phyloP scores from a whole-genome alignment of 495 filamentous ascomycete genomes.

The Penicillium flavigenum region DNA sequence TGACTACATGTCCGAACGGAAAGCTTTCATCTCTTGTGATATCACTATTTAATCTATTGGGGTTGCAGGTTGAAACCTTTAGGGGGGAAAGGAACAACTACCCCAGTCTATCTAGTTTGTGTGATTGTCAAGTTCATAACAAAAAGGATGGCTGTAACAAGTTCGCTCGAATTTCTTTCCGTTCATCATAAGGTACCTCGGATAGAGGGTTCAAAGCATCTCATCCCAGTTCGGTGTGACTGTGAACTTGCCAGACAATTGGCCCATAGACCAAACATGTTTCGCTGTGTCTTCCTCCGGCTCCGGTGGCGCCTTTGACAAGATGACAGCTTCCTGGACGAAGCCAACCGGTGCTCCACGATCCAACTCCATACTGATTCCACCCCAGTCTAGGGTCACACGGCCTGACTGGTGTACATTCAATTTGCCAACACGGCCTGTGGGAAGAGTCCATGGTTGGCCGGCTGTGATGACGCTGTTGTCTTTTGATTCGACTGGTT shows the following conservation, averaged over 20 bases:
- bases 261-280: constrained; percentile 50
- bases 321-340: constrained; percentile 47
- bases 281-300: constrained; percentile 32
- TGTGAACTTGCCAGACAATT: constrained; percentile 51
- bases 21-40: not conserved
- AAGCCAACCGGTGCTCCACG: constrained; percentile 45
- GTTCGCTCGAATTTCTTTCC: constrained; percentile 2
- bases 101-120: not conserved
- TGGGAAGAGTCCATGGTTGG: constrained; percentile 45
- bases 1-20: not conserved
- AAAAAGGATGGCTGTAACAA: not conserved
- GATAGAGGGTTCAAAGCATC: constrained; percentile 37
- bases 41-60: not conserved
- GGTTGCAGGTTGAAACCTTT: not conserved
- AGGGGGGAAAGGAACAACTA: not conserved
- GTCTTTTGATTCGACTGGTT: constrained; percentile 12
- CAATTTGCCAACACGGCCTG: constrained; percentile 56
- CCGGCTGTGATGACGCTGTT: constrained; percentile 40
- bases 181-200: constrained; percentile 3
- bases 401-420: constrained; percentile 53
- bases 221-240: constrained; percentile 51
- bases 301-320: constrained; percentile 29
- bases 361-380: constrained; percentile 48
- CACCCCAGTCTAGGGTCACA: constrained; percentile 52
- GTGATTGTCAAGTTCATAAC: not conserved